Conservation (phyloP, 2,329 filamentous ascomycete species). For the Penicillium thymicola region DNA sequence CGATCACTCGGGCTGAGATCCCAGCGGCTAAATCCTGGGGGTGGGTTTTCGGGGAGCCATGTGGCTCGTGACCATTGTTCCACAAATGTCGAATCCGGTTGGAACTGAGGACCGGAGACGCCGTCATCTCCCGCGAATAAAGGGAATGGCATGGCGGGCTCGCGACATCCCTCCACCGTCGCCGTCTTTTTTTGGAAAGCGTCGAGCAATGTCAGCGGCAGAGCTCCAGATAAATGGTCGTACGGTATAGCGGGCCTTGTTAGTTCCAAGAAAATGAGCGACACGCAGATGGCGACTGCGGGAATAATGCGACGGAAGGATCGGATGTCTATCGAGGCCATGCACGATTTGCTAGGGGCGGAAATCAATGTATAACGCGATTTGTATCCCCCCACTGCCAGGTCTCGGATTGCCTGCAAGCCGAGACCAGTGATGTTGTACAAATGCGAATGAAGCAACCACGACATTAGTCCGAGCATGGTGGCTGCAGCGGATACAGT, state of each 20-base stretch:
- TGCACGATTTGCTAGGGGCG: conserved; percentile 17
- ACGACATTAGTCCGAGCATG: conserved; percentile 28
- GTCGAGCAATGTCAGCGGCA: conserved; percentile 36
- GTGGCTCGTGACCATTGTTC: conserved; percentile 27
- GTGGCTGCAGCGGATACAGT: conserved; percentile 27
- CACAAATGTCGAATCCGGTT: conserved; percentile 1
- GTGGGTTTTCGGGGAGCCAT: conserved; percentile 32
- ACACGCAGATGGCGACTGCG: conserved; percentile 18
- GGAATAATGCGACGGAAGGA: conserved; percentile 20
- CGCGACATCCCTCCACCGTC: conserved; percentile 23
- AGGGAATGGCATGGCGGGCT: conserved; percentile 28
- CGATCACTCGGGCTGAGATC: conserved; percentile 16
- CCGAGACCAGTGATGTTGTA: conserved; percentile 27
- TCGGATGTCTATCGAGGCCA: conserved; percentile 18
- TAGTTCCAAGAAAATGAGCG: conserved; percentile 29
- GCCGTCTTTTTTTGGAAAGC: conserved; percentile 24
- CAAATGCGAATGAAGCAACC: conserved; percentile 28
- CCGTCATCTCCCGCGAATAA: conserved; percentile 4
- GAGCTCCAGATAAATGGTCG: conserved; percentile 35
- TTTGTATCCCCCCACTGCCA: conserved; percentile 13
- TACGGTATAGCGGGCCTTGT: conserved; percentile 36
- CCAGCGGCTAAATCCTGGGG: conserved; percentile 34
- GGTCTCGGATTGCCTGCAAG: conserved; percentile 21
- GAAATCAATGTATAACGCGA: conserved; percentile 21
- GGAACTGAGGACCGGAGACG: conserved; percentile 8